Evolutionary conservation across 2,329 filamentous ascomycete species (phyloP).

Genomic region (Verticillium dahliae): DNA sequence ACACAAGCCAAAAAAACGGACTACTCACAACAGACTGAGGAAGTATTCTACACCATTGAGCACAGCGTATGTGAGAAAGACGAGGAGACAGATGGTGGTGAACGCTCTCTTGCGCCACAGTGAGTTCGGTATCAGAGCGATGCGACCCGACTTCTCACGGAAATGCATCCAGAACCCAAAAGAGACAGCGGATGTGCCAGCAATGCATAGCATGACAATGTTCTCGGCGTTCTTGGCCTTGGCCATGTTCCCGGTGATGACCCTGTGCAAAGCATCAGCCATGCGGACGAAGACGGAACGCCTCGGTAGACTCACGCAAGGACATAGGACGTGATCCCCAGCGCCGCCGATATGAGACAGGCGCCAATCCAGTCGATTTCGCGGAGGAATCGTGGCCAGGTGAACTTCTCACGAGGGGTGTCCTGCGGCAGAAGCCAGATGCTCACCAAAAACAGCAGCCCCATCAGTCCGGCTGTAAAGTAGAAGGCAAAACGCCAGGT

Average conservation of each 20-base stretch:
- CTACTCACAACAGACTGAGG: constrained; percentile 30
- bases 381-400: constrained; percentile 8
- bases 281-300: constrained; percentile 14
- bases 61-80: constrained; percentile 33
- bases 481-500: constrained; percentile 10
- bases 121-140: constrained; percentile 41
- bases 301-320: constrained; percentile 5
- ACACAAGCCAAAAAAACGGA: background rate
- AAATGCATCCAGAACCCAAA: constrained; percentile 4
- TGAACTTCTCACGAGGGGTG: constrained; percentile 29
- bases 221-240: constrained; percentile 4
- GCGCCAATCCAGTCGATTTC: constrained; percentile 10
- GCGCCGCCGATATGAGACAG: constrained; percentile 3
- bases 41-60: constrained; percentile 37
- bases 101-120: constrained; percentile 49
- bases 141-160: background rate
- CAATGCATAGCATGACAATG: constrained; percentile 3
- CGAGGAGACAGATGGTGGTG: constrained; percentile 40
- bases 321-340: constrained; percentile 8
- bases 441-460: constrained; percentile 32
- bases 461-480: constrained; percentile 18
- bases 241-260: constrained; percentile 5
- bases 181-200: background rate
- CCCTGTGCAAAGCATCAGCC: background rate
- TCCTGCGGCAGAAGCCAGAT: constrained; percentile 35